Percentiles rank a stretch among this genome's conserved stretches.
Conservation (phyloP, 1,284 basidiomycete species). For the Sanguinoderma infundibulare region DNA sequence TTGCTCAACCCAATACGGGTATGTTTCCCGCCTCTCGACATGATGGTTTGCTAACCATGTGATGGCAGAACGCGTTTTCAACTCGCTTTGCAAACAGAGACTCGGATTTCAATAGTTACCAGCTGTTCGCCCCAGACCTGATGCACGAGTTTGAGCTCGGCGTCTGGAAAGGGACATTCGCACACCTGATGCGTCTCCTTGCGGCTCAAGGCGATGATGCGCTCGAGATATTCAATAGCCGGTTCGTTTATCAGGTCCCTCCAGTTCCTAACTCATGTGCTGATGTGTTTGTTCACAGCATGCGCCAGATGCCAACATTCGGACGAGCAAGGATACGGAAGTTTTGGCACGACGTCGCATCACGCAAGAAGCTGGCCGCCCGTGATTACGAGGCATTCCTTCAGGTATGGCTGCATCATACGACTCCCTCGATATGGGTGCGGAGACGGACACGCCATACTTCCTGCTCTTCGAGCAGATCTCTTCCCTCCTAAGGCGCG, state of each 20-base stretch:
- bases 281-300: conserved; percentile 19
- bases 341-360: conserved; percentile 32
- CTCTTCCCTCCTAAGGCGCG: too few species aligned
- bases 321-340: conserved; percentile 31
- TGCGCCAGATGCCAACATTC: conserved; percentile 33
- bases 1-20: conserved; percentile 6
- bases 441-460: too few species aligned
- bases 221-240: conserved; percentile 15
- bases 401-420: too few species aligned
- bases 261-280: neutral
- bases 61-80: conserved; percentile 38
- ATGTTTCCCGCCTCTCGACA: neutral
- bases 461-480: too few species aligned
- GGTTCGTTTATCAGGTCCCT: conserved; percentile 23
- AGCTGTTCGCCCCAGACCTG: conserved; percentile 38
- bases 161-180: conserved; percentile 36
- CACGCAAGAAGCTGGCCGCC: conserved; percentile 33
- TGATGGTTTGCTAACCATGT: conserved; percentile 35
- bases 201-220: neutral
- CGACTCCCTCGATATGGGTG: too few species aligned
- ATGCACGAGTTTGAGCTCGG: conserved; percentile 45
- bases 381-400: conserved; percentile 25
- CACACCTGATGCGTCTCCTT: conserved; percentile 16
- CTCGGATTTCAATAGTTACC: conserved; percentile 30
- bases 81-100: conserved; percentile 20